These are phyloP conservation scores for Tetraselmis chui DNA, from an alignment of 139 green algal genomes.

Conservation along the genomic window DNA sequence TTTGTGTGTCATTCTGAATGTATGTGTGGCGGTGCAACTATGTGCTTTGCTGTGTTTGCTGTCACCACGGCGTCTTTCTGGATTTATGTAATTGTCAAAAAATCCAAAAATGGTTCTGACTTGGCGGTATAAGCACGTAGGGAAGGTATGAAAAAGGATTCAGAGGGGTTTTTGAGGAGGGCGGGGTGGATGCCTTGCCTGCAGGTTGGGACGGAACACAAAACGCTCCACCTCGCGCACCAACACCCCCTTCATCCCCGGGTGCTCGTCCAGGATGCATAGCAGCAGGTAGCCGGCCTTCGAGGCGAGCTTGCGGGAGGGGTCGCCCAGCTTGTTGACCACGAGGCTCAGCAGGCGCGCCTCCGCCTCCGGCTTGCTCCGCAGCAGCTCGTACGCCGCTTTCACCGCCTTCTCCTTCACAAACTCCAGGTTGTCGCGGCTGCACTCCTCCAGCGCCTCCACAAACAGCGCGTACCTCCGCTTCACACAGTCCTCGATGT, in stretches of 20 bases:
- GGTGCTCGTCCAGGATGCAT: conserved; percentile 73
- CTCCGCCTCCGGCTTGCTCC: conserved; percentile 60
- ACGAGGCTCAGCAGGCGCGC: conserved; percentile 58
- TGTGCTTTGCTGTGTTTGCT: too few relatives aligned
- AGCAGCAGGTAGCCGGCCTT: conserved; percentile 78
- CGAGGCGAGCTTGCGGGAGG: conserved; percentile 73
- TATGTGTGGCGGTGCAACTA: too few relatives aligned
- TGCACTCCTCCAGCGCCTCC: conserved; percentile 54
- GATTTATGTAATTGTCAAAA: too few relatives aligned
- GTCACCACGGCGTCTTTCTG: too few relatives aligned
- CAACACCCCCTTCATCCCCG: conserved; percentile 80
- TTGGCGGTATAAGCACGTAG: neutral
- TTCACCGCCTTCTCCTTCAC: conserved; percentile 71
- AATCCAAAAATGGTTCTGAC: too few relatives aligned
- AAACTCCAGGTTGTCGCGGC: conserved; percentile 74
- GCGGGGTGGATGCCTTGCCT: neutral
- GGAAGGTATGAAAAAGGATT: neutral
- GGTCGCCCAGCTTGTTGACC: conserved; percentile 95
- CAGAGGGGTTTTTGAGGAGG: neutral
- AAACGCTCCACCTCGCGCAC: conserved; percentile 82
- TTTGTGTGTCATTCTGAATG: too few relatives aligned
- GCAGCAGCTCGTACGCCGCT: conserved; percentile 49
- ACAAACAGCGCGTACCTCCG: conserved; percentile 62
- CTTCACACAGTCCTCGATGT: conserved; percentile 80
- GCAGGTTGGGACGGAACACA: conserved; percentile 52